Conservation (phyloP, 768 basidiomycete genomes). For the Auricularia sp. region DNA sequence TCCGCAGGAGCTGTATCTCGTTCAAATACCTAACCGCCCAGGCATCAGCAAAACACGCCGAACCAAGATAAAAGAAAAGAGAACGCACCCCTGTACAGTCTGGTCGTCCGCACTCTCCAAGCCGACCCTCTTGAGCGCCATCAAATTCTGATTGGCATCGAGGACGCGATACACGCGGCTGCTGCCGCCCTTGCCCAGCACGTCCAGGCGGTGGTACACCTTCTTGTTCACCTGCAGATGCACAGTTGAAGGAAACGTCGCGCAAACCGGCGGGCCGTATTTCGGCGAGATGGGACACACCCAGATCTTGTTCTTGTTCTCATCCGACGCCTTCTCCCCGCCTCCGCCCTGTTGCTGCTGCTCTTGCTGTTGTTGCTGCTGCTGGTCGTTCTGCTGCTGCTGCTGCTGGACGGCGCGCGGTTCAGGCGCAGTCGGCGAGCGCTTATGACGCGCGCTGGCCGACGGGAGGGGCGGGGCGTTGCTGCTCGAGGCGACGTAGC, state of each 20-base stretch:
- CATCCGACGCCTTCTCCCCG: slow-evolving; percentile 28
- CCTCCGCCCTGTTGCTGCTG: slow-evolving; percentile 33
- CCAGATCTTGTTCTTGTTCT: slow-evolving; percentile 6
- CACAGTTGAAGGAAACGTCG: neutral
- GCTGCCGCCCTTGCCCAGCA: slow-evolving; percentile 89
- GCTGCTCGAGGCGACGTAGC: no score
- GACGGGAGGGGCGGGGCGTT: slow-evolving; percentile 1
- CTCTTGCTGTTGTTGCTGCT: slow-evolving; percentile 15
- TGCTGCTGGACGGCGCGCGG: slow-evolving; percentile 29
- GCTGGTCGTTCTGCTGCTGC: slow-evolving; percentile 30
- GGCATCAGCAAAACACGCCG: no score
- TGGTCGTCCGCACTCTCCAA: slow-evolving; percentile 84
- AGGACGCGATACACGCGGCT: slow-evolving; percentile 94
- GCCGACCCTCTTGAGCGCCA: slow-evolving; percentile 83
- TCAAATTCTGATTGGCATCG: slow-evolving; percentile 58
- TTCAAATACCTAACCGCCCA: slow-evolving; percentile 67
- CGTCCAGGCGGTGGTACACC: slow-evolving; percentile 72
- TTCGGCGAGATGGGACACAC: neutral
- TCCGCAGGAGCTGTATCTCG: slow-evolving; percentile 85
- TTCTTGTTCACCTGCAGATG: slow-evolving; percentile 65
- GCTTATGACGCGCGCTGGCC: slow-evolving; percentile 35
- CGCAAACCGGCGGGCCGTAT: neutral
- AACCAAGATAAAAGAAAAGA: neutral
- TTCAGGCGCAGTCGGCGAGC: slow-evolving; percentile 66
- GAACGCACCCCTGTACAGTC: slow-evolving; percentile 44